Conservation (phyloP, 176 grass and related monocot genomes). For the maize (Zea mays) region Zm-B73-REFERENCE-NAM-5.0 NC_050100.1:224090501-224091000, state of each 20-base stretch:
- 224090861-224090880: neutral
- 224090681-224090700: too few species aligned
- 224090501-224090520: too few species aligned
- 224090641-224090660: neutral
- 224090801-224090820: conserved; percentile 18
- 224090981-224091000: too few species aligned
- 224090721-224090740: neutral
- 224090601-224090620: conserved; percentile 37
- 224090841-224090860: neutral
- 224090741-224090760: conserved; percentile 27
- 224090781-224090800: too few species aligned
- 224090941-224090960: conserved; percentile 16
- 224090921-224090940: neutral
- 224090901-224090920: neutral
- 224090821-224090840: neutral
- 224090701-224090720: neutral
- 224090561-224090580: neutral
- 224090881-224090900: neutral
- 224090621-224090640: neutral
- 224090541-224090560: too few species aligned
- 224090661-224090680: too few species aligned
- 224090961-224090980: neutral
- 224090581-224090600: conserved; percentile 28
- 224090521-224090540: too few species aligned
- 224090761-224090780: neutral